Conservation (phyloP, 2,329 filamentous ascomycete genomes). For the Arthrobotrys musiformis region DNA sequence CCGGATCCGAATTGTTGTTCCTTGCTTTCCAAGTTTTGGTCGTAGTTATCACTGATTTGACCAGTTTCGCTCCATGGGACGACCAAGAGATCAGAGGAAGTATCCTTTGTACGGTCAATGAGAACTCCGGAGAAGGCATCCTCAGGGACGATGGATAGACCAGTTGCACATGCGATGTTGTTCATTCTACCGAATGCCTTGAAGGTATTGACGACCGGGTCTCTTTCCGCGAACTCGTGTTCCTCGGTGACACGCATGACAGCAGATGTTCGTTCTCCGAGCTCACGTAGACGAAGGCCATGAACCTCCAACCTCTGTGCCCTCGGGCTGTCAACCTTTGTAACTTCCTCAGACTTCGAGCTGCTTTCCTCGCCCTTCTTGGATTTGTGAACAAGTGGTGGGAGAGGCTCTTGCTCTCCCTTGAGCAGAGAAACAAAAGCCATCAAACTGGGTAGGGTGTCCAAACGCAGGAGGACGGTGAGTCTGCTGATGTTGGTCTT, state of each 20-base stretch:
- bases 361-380: conserved; percentile 59
- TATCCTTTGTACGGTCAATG: conserved; percentile 74
- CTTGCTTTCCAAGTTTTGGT: conserved; percentile 65
- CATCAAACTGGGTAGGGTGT: conserved; percentile 83
- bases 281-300: conserved; percentile 83
- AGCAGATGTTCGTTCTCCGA: conserved; percentile 91
- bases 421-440: conserved; percentile 83
- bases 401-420: conserved; percentile 63
- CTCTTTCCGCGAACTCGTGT: conserved; percentile 76
- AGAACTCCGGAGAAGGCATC: conserved; percentile 82
- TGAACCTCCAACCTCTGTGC: conserved; percentile 76
- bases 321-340: conserved; percentile 56
- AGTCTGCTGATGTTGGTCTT: conserved; percentile 73
- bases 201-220: conserved; percentile 92
- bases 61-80: conserved; percentile 91
- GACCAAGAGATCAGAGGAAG: conserved; percentile 78
- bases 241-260: conserved; percentile 93
- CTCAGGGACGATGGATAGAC: conserved; percentile 81
- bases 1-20: conserved; percentile 71
- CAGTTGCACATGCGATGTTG: conserved; percentile 82
- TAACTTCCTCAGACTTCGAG: conserved; percentile 57
- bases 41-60: conserved; percentile 73
- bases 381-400: conserved; percentile 61
- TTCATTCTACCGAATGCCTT: conserved; percentile 86
- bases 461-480: conserved; percentile 83